Evolutionary conservation across 768 basidiomycete genomes (phyloP).

Genomic region (Auriscalpium vulgare): DNA sequence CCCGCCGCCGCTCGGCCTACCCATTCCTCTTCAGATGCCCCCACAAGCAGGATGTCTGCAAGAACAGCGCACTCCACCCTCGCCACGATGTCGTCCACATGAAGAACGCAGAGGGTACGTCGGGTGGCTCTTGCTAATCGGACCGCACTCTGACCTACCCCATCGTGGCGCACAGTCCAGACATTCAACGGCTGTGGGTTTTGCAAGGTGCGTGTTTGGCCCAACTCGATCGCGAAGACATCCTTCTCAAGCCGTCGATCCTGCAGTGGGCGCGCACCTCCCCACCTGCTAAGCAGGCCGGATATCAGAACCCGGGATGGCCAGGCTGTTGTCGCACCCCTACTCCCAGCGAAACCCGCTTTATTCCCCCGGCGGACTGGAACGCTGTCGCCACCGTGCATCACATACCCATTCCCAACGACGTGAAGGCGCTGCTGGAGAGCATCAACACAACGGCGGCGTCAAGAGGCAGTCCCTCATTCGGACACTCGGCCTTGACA

Average conservation of each 20-base stretch:
- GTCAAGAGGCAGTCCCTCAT: constrained; percentile 23
- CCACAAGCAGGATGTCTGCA: constrained; percentile 67
- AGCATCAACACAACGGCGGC: constrained; percentile 24
- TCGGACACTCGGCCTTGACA: constrained; percentile 8
- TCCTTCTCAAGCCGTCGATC: constrained; percentile 16
- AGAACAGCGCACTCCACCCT: constrained; percentile 67
- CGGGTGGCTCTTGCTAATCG: constrained; percentile 4
- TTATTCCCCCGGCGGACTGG: constrained; percentile 73
- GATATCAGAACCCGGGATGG: constrained; percentile 71
- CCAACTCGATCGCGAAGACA: constrained; percentile 1
- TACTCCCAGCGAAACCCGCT: constrained; percentile 43
- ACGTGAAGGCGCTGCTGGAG: constrained; percentile 63
- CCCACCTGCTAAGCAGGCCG: constrained; percentile 44
- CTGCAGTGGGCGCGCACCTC: constrained; percentile 63
- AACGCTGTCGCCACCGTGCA: constrained; percentile 70
- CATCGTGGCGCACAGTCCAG: constrained; percentile 41
- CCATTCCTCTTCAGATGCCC: constrained; percentile 49
- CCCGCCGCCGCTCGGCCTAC: constrained; percentile 17
- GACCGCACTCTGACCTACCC: constrained; percentile 10
- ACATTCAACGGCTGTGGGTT: constrained; percentile 83
- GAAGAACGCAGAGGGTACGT: constrained; percentile 81
- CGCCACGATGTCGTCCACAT: constrained; percentile 71
- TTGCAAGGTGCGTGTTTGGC: constrained; percentile 60
- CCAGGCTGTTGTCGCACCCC: constrained; percentile 87
- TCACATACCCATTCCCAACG: constrained; percentile 62